Percentiles rank a stretch among this genome's conserved stretches.
Evolutionary conservation across 2,329 filamentous ascomycete genomes (phyloP).

Genomic region (Aspergillus pseudoterreus): DNA sequence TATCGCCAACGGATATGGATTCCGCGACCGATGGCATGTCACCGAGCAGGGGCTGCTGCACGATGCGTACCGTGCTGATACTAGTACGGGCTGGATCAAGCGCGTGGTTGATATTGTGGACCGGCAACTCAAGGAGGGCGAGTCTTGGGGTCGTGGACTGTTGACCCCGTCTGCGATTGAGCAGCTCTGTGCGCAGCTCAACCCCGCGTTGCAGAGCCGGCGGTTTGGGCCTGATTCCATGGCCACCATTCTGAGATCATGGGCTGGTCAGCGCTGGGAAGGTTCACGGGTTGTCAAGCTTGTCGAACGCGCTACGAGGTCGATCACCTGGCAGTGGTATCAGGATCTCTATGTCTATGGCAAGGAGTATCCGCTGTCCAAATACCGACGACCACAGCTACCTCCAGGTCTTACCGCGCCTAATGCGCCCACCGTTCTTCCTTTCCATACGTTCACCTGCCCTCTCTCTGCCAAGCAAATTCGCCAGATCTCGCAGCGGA

Average conservation of each 20-base stretch:
- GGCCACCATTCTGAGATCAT: constrained; percentile 45
- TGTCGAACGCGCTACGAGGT: constrained; percentile 76
- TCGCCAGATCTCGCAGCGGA: constrained; percentile 89
- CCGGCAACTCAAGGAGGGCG: constrained; percentile 81
- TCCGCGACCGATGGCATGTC: constrained; percentile 89
- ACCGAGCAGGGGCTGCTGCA: constrained; percentile 76
- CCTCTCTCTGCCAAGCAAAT: constrained; percentile 89
- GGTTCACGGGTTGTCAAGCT: constrained; percentile 79
- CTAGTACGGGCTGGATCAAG: constrained; percentile 76
- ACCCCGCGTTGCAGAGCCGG: constrained; percentile 26
- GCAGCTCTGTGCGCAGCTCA: constrained; percentile 49
- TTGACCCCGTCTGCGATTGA: constrained; percentile 57
- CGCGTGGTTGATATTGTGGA: constrained; percentile 87
- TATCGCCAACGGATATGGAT: constrained; percentile 68
- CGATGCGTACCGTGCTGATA: constrained; percentile 63
- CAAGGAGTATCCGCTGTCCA: constrained; percentile 52
- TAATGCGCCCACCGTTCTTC: constrained; percentile 86
- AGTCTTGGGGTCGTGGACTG: constrained; percentile 75
- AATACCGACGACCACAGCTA: constrained; percentile 69
- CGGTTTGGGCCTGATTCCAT: constrained; percentile 28
- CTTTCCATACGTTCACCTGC: constrained; percentile 97
- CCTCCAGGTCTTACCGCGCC: constrained; percentile 73
- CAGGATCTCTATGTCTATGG: constrained; percentile 69
- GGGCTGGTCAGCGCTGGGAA: constrained; percentile 80
- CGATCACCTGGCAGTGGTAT: constrained; percentile 82